These are phyloP conservation scores for Entelexis sorbosivorans DNA, from an alignment of 1,139 yeast genomes.

Conservation along the genomic window DNA sequence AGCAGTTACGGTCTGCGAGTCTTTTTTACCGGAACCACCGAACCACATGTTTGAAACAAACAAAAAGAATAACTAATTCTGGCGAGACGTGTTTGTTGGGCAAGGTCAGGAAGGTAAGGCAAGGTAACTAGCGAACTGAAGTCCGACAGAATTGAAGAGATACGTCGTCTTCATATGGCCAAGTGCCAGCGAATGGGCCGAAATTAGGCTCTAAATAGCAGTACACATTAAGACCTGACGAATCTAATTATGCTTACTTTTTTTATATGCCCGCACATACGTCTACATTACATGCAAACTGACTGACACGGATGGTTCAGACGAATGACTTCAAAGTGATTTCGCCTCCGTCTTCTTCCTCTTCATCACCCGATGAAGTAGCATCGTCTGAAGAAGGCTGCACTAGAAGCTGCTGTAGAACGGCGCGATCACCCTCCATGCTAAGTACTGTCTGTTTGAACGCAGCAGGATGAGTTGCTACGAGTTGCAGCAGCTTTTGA, in stretches of 20 bases:
- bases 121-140: too few species aligned
- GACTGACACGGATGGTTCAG: neutral
- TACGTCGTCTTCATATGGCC: too few species aligned
- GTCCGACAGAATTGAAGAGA: too few species aligned
- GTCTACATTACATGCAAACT: too few species aligned
- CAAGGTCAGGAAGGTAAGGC: too few species aligned
- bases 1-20: neutral
- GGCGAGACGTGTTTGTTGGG: neutral
- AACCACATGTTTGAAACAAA: conserved; percentile 3
- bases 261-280: too few species aligned
- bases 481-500: conserved; percentile 18
- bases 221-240: too few species aligned
- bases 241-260: too few species aligned
- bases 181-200: too few species aligned
- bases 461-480: conserved; percentile 30
- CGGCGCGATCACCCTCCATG: conserved; percentile 20
- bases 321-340: conserved; percentile 11
- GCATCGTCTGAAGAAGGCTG: neutral
- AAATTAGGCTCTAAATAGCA: too few species aligned
- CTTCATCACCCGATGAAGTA: neutral
- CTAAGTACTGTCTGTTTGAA: conserved; percentile 44
- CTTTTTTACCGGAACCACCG: conserved; percentile 7
- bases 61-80: neutral
- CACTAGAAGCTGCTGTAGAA: conserved; percentile 19
- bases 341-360: conserved; percentile 15